Percentiles rank a stretch among this genome's conserved stretches.
Evolutionary conservation across 78 protist genomes (phyloP).

Genomic region (Tieghemostelium lacteum): DNA sequence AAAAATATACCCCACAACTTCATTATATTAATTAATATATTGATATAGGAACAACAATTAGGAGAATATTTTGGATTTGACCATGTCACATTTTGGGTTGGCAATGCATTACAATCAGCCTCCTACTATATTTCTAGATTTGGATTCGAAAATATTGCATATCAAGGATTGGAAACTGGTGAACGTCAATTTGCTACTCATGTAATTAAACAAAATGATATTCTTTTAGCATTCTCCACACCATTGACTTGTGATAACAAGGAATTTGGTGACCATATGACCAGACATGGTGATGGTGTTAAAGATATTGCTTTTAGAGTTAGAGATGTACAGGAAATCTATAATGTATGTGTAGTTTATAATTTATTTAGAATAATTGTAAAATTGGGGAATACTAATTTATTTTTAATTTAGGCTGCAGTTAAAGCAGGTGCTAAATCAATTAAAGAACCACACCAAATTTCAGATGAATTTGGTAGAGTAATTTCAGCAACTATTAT

Average conservation of each 20-base stretch:
- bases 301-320: slow-evolving; percentile 91
- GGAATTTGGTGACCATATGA: slow-evolving; percentile 71
- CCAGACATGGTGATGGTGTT: slow-evolving; percentile 93
- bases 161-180: slow-evolving; percentile 93
- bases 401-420: slow-evolving; percentile 84
- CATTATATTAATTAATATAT: neutral
- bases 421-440: slow-evolving; percentile 87
- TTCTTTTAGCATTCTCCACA: slow-evolving; percentile 72
- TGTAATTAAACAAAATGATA: slow-evolving; percentile 78
- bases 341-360: neutral
- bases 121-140: slow-evolving; percentile 85
- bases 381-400: no score
- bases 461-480: slow-evolving; percentile 89
- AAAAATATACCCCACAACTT: no score
- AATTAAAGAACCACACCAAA: slow-evolving; percentile 84
- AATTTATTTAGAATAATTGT: neutral
- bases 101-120: slow-evolving; percentile 95
- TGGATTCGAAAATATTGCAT: slow-evolving; percentile 90
- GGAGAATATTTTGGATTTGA: slow-evolving; percentile 62
- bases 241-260: slow-evolving; percentile 51
- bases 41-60: neutral
- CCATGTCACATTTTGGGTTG: slow-evolving; percentile 83
- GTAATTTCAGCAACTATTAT: slow-evolving; percentile 87
- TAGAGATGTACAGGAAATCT: slow-evolving; percentile 72
- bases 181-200: slow-evolving; percentile 89